Evolutionary conservation across 164 flowering plant species (phyloP).

Genomic region (Sextonia rubra): DNA sequence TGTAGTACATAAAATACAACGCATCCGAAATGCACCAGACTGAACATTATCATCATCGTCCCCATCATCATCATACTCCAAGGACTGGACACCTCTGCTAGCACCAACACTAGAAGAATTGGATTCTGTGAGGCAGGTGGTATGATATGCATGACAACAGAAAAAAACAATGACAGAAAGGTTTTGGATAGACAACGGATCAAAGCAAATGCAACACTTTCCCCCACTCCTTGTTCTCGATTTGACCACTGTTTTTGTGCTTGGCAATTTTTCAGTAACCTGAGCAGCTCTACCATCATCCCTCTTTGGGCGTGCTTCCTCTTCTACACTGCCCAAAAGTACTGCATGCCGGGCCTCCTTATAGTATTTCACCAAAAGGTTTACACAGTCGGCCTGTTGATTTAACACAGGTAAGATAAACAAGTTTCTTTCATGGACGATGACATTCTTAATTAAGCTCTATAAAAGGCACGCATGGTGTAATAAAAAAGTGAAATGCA

Average conservation of each 20-base stretch:
- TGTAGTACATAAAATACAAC: conserved; percentile 93
- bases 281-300: conserved; percentile 31
- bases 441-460: neutral
- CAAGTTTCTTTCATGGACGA: neutral
- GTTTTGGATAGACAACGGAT: conserved; percentile 64
- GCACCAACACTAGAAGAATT: conserved; percentile 22
- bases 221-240: conserved; percentile 75
- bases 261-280: conserved; percentile 24
- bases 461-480: too few relatives aligned
- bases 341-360: conserved; percentile 92
- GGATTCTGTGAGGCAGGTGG: conserved; percentile 69
- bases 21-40: conserved; percentile 43
- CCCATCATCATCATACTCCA: conserved; percentile 32
- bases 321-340: conserved; percentile 64
- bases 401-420: conserved; percentile 6
- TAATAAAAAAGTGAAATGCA: neutral
- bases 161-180: conserved; percentile 68
- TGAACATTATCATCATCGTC: conserved; percentile 32
- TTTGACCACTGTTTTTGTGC: conserved; percentile 45
- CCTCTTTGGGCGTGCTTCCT: conserved; percentile 48
- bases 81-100: conserved; percentile 22
- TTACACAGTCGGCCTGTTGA: conserved; percentile 81
- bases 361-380: conserved; percentile 79
- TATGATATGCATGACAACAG: conserved; percentile 93
- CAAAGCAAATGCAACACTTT: conserved; percentile 94